Evolutionary conservation across 1,139 yeast species (phyloP).

Genomic region (Arxiozyma telluris): DNA sequence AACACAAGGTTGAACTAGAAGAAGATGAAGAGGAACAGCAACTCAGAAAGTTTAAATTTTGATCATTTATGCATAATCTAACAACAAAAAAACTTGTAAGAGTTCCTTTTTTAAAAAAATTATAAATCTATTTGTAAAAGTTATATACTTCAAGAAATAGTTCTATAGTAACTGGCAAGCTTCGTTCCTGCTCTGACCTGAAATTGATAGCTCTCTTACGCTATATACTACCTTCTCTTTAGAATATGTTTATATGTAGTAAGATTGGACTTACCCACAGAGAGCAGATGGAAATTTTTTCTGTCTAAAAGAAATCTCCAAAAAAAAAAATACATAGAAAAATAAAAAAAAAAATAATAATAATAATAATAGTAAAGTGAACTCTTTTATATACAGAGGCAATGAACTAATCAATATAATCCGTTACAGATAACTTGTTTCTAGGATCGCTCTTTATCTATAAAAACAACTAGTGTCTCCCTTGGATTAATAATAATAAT

Average conservation of each 20-base stretch:
- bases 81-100: background rate
- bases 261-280: background rate
- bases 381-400: background rate
- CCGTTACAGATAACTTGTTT: too few species aligned
- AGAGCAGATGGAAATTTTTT: background rate
- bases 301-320: too few species aligned
- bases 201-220: too few species aligned
- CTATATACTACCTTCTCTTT: background rate
- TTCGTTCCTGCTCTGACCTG: background rate
- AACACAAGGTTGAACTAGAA: background rate
- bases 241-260: background rate
- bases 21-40: constrained; percentile 18
- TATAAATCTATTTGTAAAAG: too few species aligned
- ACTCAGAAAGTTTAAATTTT: constrained; percentile 26
- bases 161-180: too few species aligned
- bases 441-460: background rate
- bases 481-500: background rate
- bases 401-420: background rate
- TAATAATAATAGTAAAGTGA: background rate
- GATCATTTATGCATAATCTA: background rate
- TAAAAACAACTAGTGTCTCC: too few species aligned
- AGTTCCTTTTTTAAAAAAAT: background rate
- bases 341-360: too few species aligned
- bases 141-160: background rate
- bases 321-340: too few species aligned